These are phyloP conservation scores for Alternaria burnsii DNA, from an alignment of 2,329 filamentous ascomycete genomes.

Conservation along the genomic window DNA sequence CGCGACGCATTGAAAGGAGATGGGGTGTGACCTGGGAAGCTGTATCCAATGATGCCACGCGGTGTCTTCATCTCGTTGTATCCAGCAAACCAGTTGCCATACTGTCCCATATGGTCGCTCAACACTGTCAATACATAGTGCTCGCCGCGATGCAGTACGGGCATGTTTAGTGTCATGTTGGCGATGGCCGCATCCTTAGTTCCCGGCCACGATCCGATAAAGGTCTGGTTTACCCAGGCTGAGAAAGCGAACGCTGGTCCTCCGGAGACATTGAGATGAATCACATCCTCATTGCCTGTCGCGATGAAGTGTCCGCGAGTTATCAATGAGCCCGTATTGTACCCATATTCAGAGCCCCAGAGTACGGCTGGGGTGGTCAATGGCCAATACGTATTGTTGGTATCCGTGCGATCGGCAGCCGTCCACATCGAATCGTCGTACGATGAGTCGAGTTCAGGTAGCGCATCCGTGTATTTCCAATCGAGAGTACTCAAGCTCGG, in stretches of 20 bases:
- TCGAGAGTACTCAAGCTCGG: constrained; percentile 64
- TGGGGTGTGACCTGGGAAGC: constrained; percentile 57
- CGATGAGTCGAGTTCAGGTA: constrained; percentile 69
- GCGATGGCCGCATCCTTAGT: constrained; percentile 57
- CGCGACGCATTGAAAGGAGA: constrained; percentile 25
- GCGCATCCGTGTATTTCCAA: constrained; percentile 73
- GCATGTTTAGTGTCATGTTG: constrained; percentile 65
- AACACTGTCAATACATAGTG: constrained; percentile 71
- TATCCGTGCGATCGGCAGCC: constrained; percentile 63
- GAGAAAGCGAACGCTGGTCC: constrained; percentile 71
- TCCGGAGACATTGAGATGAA: constrained; percentile 65
- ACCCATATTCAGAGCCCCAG: constrained; percentile 76
- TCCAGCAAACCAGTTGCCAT: constrained; percentile 67
- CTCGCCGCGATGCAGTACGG: constrained; percentile 60
- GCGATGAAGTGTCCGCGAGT: constrained; percentile 74
- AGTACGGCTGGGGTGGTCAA: constrained; percentile 58
- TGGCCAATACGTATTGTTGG: constrained; percentile 60
- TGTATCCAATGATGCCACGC: constrained; percentile 68
- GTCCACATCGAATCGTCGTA: constrained; percentile 77
- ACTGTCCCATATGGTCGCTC: constrained; percentile 74
- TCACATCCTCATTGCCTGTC: constrained; percentile 65
- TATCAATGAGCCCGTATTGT: constrained; percentile 70
- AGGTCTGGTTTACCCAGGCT: constrained; percentile 69
- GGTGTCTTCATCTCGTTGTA: constrained; percentile 64
- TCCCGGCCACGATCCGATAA: constrained; percentile 70